Evolutionary conservation across 2,329 filamentous ascomycete genomes (phyloP).

Genomic region (Elsinoe ampelina): DNA sequence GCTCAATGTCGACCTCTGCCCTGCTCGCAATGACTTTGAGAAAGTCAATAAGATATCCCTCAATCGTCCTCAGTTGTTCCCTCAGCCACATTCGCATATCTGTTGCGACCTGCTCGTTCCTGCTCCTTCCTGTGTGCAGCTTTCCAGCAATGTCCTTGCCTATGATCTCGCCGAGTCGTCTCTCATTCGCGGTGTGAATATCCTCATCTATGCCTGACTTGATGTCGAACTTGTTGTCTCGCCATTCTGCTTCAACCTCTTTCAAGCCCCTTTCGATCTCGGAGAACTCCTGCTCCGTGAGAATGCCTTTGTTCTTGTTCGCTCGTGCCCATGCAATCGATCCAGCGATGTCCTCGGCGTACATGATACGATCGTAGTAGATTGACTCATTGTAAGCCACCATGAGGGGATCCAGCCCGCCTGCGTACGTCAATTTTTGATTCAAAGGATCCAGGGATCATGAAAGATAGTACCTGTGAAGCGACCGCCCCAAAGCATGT

Average conservation of each 20-base stretch:
- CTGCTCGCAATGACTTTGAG: slow-evolving; percentile 59
- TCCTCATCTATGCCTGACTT: slow-evolving; percentile 43
- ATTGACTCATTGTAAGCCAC: slow-evolving; percentile 74
- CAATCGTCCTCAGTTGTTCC: slow-evolving; percentile 61
- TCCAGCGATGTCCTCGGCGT: slow-evolving; percentile 71
- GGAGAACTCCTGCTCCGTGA: slow-evolving; percentile 62
- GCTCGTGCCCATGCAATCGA: slow-evolving; percentile 74
- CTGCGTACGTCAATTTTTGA: slow-evolving; percentile 32
- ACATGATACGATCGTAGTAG: slow-evolving; percentile 67
- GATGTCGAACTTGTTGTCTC: slow-evolving; percentile 35
- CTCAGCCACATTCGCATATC: slow-evolving; percentile 87
- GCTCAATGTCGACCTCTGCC: slow-evolving; percentile 65
- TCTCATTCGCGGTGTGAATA: slow-evolving; percentile 48
- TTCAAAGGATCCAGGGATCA: not conserved
- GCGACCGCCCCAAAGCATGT: slow-evolving; percentile 53
- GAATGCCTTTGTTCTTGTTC: slow-evolving; percentile 65
- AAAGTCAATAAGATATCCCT: slow-evolving; percentile 58
- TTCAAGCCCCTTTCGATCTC: slow-evolving; percentile 64
- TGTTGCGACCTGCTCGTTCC: slow-evolving; percentile 84
- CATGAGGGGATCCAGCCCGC: slow-evolving; percentile 79
- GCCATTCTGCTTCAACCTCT: slow-evolving; percentile 45
- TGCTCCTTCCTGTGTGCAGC: slow-evolving; percentile 75
- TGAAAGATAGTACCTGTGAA: slow-evolving; percentile 43
- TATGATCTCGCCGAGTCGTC: slow-evolving; percentile 64
- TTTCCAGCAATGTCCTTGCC: slow-evolving; percentile 79